phyloP scores from a whole-genome alignment of 768 basidiomycete genomes.

The Nevesoporus exiguus region DNA sequence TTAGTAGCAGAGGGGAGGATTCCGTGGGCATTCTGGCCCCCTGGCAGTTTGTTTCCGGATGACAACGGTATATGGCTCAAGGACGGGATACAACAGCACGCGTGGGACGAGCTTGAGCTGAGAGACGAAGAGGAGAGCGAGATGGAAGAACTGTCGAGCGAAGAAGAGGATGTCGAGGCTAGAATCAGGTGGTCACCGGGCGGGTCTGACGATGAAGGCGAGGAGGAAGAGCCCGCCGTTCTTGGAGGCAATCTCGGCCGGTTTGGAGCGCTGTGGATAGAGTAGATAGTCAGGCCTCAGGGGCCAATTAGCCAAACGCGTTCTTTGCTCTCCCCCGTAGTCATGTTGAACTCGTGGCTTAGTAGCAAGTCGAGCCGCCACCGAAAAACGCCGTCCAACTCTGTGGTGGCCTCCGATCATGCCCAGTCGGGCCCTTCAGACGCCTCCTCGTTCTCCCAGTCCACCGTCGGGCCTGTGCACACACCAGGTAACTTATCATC shows the following conservation, averaged over 20 bases:
- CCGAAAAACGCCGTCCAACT: constrained; percentile 4
- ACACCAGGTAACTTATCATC: constrained; percentile 16
- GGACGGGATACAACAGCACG: constrained; percentile 21
- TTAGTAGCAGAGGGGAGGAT: constrained; percentile 79
- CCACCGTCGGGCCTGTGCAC: constrained; percentile 15
- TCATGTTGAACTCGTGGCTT: constrained; percentile 32
- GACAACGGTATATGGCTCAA: constrained; percentile 60
- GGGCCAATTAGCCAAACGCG: constrained; percentile 10
- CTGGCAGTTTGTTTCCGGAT: constrained; percentile 35
- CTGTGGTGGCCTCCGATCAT: neutral
- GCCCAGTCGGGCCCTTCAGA: constrained; percentile 6
- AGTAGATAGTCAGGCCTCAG: constrained; percentile 20
- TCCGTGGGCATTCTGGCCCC: constrained; percentile 86
- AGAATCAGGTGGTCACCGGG: constrained; percentile 6
- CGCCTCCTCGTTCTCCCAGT: constrained; percentile 16
- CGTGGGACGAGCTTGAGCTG: constrained; percentile 21
- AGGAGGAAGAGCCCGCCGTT: constrained; percentile 1
- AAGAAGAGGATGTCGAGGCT: constrained; percentile 1
- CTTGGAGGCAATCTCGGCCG: constrained; percentile 14
- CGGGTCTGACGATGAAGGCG: constrained; percentile 21
- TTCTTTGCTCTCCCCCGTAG: neutral
- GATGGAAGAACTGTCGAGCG: constrained; percentile 10
- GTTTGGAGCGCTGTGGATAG: constrained; percentile 32
- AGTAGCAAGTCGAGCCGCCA: constrained; percentile 29
- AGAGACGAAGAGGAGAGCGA: constrained; percentile 29